A percentile compares a stretch with the other conserved stretches of the same genome.
Evolutionary conservation across 805 yeast species (phyloP).

Genomic region (Suhomyces sp.): DNA sequence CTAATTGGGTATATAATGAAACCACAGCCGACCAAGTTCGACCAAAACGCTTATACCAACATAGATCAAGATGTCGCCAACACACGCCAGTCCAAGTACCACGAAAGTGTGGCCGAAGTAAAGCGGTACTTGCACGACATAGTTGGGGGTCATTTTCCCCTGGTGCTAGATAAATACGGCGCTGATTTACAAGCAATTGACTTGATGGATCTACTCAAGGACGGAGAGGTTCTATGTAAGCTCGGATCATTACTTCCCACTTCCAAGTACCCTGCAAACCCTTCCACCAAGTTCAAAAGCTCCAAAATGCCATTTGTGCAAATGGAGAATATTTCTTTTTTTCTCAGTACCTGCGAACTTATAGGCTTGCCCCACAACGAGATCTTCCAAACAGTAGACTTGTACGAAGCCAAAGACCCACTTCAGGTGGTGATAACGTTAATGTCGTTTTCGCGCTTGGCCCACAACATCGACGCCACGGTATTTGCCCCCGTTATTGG

Average conservation of each 20-base stretch:
- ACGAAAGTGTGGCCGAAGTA: slow-evolving; percentile 36
- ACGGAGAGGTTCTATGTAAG: slow-evolving; percentile 48
- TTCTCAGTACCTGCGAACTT: slow-evolving; percentile 56
- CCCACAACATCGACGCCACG: slow-evolving; percentile 41
- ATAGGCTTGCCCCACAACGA: slow-evolving; percentile 80
- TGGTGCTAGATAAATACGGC: slow-evolving; percentile 10
- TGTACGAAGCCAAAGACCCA: slow-evolving; percentile 72
- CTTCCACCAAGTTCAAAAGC: slow-evolving; percentile 48
- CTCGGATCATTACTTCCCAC: slow-evolving; percentile 26
- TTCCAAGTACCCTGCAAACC: slow-evolving; percentile 16
- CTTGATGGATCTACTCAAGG: slow-evolving; percentile 55
- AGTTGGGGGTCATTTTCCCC: slow-evolving; percentile 15
- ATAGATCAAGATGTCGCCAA: slow-evolving; percentile 59
- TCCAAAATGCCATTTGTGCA: slow-evolving; percentile 70
- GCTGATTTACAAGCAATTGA: slow-evolving; percentile 24
- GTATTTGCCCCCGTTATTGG: slow-evolving; percentile 31
- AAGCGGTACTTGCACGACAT: slow-evolving; percentile 54
- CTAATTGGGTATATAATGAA: not conserved
- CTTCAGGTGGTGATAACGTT: slow-evolving; percentile 74
- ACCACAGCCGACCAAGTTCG: slow-evolving; percentile 7
- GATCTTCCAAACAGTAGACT: slow-evolving; percentile 72
- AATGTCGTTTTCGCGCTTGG: slow-evolving; percentile 69
- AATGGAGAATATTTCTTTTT: slow-evolving; percentile 83
- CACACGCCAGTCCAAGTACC: slow-evolving; percentile 54
- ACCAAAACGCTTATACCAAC: slow-evolving; percentile 37